phyloP scores from a whole-genome alignment of 495 filamentous ascomycete species.

The Penicillium antarcticum region DNA sequence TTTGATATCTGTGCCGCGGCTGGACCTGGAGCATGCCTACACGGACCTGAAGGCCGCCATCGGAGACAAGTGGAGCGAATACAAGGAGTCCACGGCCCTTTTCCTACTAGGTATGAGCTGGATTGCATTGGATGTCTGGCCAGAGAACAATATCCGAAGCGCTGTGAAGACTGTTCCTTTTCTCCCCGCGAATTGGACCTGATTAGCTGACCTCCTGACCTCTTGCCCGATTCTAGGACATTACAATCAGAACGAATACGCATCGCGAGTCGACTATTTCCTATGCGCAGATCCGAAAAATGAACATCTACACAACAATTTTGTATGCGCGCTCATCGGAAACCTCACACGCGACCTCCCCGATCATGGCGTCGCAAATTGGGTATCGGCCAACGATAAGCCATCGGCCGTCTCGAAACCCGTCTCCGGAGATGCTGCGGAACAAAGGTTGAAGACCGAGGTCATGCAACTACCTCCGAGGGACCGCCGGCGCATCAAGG shows the following conservation, averaged over 20 bases:
- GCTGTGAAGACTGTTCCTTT: not conserved
- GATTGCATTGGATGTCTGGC: conserved; percentile 4
- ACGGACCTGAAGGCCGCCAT: conserved; percentile 78
- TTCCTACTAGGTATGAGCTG: conserved; percentile 75
- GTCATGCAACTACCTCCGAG: conserved; percentile 87
- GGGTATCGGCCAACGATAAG: conserved; percentile 96
- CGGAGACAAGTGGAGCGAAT: conserved; percentile 80
- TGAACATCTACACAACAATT: conserved; percentile 86
- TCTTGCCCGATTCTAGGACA: conserved; percentile 53
- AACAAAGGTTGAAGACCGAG: conserved; percentile 86
- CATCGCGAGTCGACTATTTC: conserved; percentile 69
- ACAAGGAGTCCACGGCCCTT: conserved; percentile 76
- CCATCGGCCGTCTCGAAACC: conserved; percentile 77
- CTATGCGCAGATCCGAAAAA: conserved; percentile 65
- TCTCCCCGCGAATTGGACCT: conserved; percentile 7
- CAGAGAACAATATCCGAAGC: not conserved
- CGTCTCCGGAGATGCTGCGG: conserved; percentile 81
- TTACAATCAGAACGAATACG: conserved; percentile 81
- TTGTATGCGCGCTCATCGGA: conserved; percentile 78
- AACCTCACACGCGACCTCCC: conserved; percentile 88
- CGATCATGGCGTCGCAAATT: conserved; percentile 86
- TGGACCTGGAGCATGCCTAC: conserved; percentile 89
- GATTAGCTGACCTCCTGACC: conserved; percentile 18
- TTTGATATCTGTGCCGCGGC: conserved; percentile 69
- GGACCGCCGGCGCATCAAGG: conserved; percentile 85